These are phyloP conservation scores for Raphanus sativus DNA, from an alignment of 345 rosid species.

Conservation along the genomic window DNA sequence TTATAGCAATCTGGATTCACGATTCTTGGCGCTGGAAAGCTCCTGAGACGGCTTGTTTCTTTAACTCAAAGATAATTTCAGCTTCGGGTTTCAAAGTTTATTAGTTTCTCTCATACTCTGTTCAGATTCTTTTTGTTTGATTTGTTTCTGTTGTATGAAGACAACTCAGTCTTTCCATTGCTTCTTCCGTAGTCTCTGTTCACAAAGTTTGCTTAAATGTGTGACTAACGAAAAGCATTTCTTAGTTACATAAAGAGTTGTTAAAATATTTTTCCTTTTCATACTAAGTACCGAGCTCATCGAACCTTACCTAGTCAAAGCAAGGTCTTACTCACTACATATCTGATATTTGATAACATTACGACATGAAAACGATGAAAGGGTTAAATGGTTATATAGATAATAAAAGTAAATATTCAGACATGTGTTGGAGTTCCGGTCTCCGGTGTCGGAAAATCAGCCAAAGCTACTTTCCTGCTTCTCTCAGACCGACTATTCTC, in stretches of 20 bases:
- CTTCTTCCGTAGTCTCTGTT: background rate
- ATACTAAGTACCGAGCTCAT: slow-evolving; percentile 22
- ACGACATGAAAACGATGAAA: background rate
- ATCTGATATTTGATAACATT: no score
- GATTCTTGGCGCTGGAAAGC: slow-evolving; percentile 64
- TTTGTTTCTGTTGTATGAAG: background rate
- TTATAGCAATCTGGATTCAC: slow-evolving; percentile 73
- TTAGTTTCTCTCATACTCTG: background rate
- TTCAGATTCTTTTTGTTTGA: background rate
- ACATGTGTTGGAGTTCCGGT: slow-evolving; percentile 52
- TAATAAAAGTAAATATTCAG: slow-evolving; percentile 9
- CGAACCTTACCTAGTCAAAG: slow-evolving; percentile 3
- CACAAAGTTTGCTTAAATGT: background rate
- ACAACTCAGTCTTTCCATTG: background rate
- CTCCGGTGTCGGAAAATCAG: slow-evolving; percentile 50
- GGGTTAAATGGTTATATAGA: background rate
- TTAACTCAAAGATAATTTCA: background rate
- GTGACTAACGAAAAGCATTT: background rate
- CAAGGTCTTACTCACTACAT: background rate
- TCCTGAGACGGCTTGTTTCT: slow-evolving; percentile 42
- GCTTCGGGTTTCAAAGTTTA: background rate
- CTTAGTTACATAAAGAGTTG: background rate
- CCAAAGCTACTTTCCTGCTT: slow-evolving; percentile 47
- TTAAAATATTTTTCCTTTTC: slow-evolving; percentile 1
- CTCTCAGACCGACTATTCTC: slow-evolving; percentile 75